Conservation (phyloP, 2,329 filamentous ascomycete species). For the Aspergillus quadricinctus region DNA sequence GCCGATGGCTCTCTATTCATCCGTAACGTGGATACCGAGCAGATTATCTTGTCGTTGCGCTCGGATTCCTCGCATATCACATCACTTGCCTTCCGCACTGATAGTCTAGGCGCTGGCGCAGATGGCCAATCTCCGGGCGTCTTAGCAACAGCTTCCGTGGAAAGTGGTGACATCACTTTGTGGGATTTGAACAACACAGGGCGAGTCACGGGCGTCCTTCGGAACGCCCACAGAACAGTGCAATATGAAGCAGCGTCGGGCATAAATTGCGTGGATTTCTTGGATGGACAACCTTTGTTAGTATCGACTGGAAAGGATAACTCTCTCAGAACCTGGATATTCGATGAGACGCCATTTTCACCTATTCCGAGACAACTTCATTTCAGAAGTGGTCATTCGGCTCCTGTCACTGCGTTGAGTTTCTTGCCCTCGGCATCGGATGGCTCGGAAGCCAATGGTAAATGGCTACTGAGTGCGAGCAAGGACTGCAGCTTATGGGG, state of each 20-base stretch:
- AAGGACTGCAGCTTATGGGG: constrained; percentile 91
- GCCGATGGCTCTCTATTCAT: constrained; percentile 72
- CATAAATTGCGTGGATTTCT: constrained; percentile 82
- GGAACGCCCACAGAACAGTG: constrained; percentile 73
- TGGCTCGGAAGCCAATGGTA: constrained; percentile 79
- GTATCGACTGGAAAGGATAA: constrained; percentile 91
- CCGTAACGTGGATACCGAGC: constrained; percentile 76
- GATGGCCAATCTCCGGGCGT: constrained; percentile 82
- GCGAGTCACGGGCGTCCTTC: constrained; percentile 77
- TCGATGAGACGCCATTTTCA: constrained; percentile 86
- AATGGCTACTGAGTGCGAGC: constrained; percentile 90
- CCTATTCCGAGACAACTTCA: constrained; percentile 82
- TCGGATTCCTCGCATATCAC: constrained; percentile 65
- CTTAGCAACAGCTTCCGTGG: constrained; percentile 81
- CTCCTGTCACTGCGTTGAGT: constrained; percentile 72
- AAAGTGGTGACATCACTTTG: constrained; percentile 83
- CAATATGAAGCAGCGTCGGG: constrained; percentile 60
- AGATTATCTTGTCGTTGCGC: constrained; percentile 64
- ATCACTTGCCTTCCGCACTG: constrained; percentile 84
- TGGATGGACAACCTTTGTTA: constrained; percentile 82
- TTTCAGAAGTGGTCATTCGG: constrained; percentile 81
- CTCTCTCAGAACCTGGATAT: constrained; percentile 92
- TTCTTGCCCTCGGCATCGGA: constrained; percentile 89
- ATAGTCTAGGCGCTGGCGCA: constrained; percentile 80
- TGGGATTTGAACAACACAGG: constrained; percentile 94